Evolutionary conservation across 192 early-diverging fungal genomes (phyloP).

Genomic region (Coemansia sp.): DNA sequence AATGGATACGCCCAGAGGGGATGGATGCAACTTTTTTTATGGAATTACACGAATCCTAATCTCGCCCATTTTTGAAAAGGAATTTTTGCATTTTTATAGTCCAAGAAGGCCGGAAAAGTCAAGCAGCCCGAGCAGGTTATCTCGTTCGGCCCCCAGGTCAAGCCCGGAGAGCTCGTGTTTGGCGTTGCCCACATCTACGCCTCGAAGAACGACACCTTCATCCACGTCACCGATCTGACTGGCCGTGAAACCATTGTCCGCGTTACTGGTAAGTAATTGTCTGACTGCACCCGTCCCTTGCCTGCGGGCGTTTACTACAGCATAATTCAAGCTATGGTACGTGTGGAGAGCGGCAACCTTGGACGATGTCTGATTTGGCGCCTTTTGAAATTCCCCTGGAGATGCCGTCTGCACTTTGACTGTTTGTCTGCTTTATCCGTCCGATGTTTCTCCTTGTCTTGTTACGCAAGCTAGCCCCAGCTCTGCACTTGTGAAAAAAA

Average conservation of each 20-base stretch:
- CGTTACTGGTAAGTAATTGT: conserved; percentile 82
- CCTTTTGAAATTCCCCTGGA: conserved; percentile 55
- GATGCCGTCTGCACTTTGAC: conserved; percentile 36
- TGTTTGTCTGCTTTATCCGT: neutral
- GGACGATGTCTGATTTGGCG: neutral
- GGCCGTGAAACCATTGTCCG: conserved; percentile 98
- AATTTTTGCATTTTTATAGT: conserved; percentile 20
- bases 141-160: conserved; percentile 94
- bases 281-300: neutral
- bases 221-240: conserved; percentile 99
- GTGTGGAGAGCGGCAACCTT: conserved; percentile 13
- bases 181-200: conserved; percentile 99
- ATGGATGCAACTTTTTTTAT: neutral
- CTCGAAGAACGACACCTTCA: conserved; percentile 99
- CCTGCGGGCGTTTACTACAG: conserved; percentile 5
- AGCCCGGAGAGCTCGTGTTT: conserved; percentile 97
- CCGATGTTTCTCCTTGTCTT: neutral
- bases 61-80: neutral
- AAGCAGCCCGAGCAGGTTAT: conserved; percentile 84
- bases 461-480: conserved; percentile 7
- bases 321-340: neutral
- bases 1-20: neutral
- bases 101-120: conserved; percentile 74
- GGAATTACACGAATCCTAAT: neutral
- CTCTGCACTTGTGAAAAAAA: neutral